phyloP scores from a whole-genome alignment of 352 stramenopile genomes.

The Pythium scleroteichum region DNA sequence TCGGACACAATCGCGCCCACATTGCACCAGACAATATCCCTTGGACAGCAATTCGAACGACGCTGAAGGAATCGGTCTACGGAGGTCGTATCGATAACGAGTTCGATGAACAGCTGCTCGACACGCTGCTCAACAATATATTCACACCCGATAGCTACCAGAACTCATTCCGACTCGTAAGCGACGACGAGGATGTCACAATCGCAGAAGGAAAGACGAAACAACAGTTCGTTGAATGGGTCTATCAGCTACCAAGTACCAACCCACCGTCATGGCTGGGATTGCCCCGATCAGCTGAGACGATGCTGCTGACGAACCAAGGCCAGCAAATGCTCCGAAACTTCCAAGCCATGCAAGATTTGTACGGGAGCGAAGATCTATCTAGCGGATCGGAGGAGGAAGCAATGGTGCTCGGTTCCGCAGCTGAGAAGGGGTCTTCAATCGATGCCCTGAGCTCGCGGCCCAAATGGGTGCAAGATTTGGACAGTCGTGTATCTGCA shows the following conservation, averaged over 20 bases:
- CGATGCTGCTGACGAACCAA: conserved; percentile 84
- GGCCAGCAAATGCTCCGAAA: conserved; percentile 76
- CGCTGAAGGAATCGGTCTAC: conserved; percentile 97
- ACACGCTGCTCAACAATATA: conserved; percentile 91
- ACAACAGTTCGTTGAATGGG: conserved; percentile 91
- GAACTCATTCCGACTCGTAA: conserved; percentile 73
- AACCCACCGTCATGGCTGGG: conserved; percentile 94
- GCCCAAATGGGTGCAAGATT: conserved; percentile 81
- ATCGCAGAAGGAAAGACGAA: conserved; percentile 91
- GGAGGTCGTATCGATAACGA: conserved; percentile 96
- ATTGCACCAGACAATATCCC: conserved; percentile 96
- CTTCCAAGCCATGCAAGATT: conserved; percentile 82
- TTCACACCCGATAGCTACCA: conserved; percentile 97
- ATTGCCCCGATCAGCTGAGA: conserved; percentile 91
- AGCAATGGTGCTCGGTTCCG: conserved; percentile 56
- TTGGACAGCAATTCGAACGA: conserved; percentile 97
- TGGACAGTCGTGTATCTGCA: conserved; percentile 62
- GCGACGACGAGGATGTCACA: conserved; percentile 48
- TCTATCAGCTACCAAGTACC: conserved; percentile 79
- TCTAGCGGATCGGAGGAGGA: conserved; percentile 47
- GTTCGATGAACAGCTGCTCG: conserved; percentile 96
- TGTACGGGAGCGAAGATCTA: conserved; percentile 66
- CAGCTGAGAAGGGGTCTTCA: conserved; percentile 27
- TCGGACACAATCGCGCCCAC: conserved; percentile 77
- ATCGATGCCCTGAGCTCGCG: conserved; percentile 43